Base-by-base conservation (phyloP, 2,329 filamentous ascomycete genomes). In the Colletotrichum australisinense region DNA sequence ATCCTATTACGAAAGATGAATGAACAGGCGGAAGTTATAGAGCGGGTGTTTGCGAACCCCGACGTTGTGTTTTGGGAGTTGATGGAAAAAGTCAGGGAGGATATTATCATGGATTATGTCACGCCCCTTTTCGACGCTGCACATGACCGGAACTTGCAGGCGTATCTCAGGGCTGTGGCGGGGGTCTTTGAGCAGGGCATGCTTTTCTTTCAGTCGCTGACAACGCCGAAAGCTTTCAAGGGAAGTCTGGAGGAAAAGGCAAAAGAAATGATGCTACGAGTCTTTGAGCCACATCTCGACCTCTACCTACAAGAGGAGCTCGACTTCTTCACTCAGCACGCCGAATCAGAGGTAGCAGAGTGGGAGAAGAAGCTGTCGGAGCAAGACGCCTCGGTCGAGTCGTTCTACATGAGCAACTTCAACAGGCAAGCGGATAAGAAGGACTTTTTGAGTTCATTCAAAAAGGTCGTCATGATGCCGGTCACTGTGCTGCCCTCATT, bases 401-500 rank as follows among this genome's bases (percentile, higher is more conserved):
- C 94, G 0, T 97, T 97, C 80, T 97, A 95, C 84, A 98, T 98
- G 96, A 93, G 93, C 28, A 98, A 95, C 80, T 91, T 98, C 79
- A 98, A 96, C 80, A 90, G 97, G 30, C 95, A 97, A 81, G 97
- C 95, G 1, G 97, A 97, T 75, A 99, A 99, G 84, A 94, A 95
- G 77, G 97, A 99, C 81, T 99, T 99, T 78, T 81, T 99, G 74
- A 97, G 93, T 58, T 98, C 95, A 0, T 99, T 99, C 87, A 98
- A 95, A 80, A 98, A 98, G 82, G 97, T 99, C 9, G 94, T 99
- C 76, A 98, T 99, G 95, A 97, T 98, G 92, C 97, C 97, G 2
- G 96, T 99, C 62, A 97, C 94, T 65, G 96, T 95, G 9, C 86
- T 98, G 4, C 94, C 95, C 1, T 92, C 89, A 59, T 90, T 94